These are phyloP conservation scores for Pyrus bretschneideri DNA, from an alignment of 306 rosid species.

Conservation along the genomic window DNA sequence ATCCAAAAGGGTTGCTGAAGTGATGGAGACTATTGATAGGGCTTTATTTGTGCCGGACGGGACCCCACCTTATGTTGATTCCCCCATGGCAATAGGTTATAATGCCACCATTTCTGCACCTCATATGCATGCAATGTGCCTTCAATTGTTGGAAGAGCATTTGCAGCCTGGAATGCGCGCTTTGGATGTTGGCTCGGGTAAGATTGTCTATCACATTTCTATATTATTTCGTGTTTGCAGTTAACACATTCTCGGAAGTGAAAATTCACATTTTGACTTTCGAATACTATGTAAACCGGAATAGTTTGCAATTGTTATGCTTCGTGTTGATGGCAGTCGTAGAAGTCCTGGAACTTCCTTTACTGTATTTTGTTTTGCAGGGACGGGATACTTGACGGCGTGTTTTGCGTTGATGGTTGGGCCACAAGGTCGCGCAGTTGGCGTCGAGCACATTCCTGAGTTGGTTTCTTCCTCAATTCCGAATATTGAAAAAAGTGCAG, in stretches of 20 bases:
- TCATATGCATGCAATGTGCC: slow-evolving; percentile 95
- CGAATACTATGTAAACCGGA: background rate
- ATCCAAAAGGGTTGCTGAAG: slow-evolving; percentile 61
- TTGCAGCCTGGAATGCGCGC: slow-evolving; percentile 91
- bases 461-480: slow-evolving; percentile 60
- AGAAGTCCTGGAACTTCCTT: slow-evolving; percentile 3
- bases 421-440: slow-evolving; percentile 67
- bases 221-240: background rate
- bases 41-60: slow-evolving; percentile 70
- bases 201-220: background rate
- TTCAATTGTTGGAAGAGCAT: slow-evolving; percentile 71
- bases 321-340: background rate
- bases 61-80: slow-evolving; percentile 61
- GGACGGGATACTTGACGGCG: slow-evolving; percentile 91
- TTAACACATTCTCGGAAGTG: background rate
- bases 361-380: slow-evolving; percentile 29
- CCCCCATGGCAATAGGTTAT: slow-evolving; percentile 76
- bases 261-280: too few relatives aligned
- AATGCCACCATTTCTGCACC: slow-evolving; percentile 98
- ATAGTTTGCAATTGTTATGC: background rate
- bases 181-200: slow-evolving; percentile 93
- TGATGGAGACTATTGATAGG: slow-evolving; percentile 73
- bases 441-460: slow-evolving; percentile 95
- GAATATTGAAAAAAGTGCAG: slow-evolving; percentile 73
- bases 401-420: slow-evolving; percentile 94